These are phyloP conservation scores for Fusarium fujikuroi DNA, from an alignment of 2,329 filamentous ascomycete species.

Conservation along the genomic window DNA sequence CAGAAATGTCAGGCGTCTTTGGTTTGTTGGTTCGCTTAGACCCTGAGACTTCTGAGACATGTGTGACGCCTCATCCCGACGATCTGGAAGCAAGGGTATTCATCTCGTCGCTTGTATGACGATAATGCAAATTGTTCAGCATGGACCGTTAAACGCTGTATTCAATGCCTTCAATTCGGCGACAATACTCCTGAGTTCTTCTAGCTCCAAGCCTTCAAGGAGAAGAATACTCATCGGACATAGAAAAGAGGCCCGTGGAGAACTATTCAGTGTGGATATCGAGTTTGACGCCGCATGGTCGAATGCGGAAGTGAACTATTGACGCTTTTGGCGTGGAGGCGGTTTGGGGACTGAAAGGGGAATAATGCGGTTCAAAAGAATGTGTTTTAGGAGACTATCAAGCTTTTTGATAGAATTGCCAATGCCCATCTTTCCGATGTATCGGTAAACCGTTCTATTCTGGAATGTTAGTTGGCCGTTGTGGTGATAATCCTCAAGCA, in stretches of 20 bases:
- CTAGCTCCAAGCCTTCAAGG: background rate
- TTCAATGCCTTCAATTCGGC: background rate
- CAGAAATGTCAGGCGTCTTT: background rate
- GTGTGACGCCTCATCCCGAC: background rate
- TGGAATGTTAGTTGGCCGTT: background rate
- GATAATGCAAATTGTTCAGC: background rate
- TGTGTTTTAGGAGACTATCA: background rate
- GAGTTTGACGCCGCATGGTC: slow-evolving; percentile 26
- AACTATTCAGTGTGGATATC: background rate
- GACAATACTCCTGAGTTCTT: background rate
- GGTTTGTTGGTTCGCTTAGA: background rate
- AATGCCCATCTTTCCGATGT: background rate
- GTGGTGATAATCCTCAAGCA: background rate
- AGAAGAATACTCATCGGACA: background rate
- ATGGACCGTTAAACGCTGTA: background rate
- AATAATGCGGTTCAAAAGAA: background rate
- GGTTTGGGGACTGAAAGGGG: background rate
- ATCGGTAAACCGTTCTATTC: background rate
- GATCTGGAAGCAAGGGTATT: background rate
- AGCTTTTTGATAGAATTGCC: background rate
- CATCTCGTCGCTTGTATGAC: background rate
- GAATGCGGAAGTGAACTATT: slow-evolving; percentile 13
- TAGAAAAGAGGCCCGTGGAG: background rate
- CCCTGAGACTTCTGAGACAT: background rate
- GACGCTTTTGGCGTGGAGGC: background rate